Evolutionary conservation across 305 asterid genomes (phyloP).

Genomic region (Fraxinus xanthoxyloides): DNA sequence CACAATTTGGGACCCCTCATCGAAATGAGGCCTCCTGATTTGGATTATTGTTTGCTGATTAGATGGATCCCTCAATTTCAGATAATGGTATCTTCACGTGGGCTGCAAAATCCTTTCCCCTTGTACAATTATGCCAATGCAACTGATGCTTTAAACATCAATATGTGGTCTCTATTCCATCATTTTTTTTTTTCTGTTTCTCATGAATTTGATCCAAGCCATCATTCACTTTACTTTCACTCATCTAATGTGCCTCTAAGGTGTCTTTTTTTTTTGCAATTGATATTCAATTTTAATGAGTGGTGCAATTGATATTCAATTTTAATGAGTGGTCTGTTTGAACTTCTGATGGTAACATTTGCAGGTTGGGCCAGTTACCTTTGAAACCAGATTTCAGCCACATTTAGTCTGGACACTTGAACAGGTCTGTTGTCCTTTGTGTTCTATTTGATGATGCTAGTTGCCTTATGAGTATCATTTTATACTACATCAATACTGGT

Average conservation of each 20-base stretch:
- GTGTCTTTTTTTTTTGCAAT: neutral
- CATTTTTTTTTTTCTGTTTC: neutral
- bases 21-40: neutral
- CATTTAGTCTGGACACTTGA: slow-evolving; percentile 17
- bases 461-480: neutral
- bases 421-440: slow-evolving; percentile 24
- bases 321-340: neutral
- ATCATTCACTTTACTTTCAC: neutral
- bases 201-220: neutral
- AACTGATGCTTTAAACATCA: neutral
- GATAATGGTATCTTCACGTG: neutral
- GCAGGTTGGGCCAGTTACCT: slow-evolving; percentile 22
- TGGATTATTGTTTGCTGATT: neutral
- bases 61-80: neutral
- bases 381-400: neutral
- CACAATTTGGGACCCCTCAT: neutral
- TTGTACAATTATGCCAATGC: neutral
- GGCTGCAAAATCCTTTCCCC: neutral
- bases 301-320: neutral
- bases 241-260: neutral
- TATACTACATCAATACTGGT: neutral
- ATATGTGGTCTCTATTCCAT: neutral
- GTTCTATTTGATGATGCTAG: slow-evolving; percentile 4
- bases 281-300: neutral
- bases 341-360: slow-evolving; percentile 10